Conservation (phyloP, 2,329 filamentous ascomycete genomes). For the Ophioceras dolichostomum region DNA sequence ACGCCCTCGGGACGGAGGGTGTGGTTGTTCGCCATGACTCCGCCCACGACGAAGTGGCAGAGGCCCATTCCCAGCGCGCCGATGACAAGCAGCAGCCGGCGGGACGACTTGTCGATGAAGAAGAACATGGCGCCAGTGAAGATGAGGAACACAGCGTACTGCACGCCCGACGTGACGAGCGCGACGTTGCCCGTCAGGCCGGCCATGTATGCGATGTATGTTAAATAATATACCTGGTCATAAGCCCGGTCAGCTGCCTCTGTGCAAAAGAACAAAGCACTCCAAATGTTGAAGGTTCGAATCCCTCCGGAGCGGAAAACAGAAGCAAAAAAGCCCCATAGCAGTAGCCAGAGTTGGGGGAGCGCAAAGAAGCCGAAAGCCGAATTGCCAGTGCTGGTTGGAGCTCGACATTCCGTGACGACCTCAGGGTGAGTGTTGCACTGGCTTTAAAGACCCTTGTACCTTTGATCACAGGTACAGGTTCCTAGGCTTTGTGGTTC, state of each 20-base stretch:
- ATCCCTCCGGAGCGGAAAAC: too few relatives aligned
- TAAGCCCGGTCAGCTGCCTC: conserved; percentile 41
- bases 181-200: conserved; percentile 33
- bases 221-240: conserved; percentile 45
- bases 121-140: conserved; percentile 29
- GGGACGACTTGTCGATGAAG: conserved; percentile 25
- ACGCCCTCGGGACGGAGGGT: conserved; percentile 18
- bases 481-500: too few relatives aligned
- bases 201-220: conserved; percentile 49
- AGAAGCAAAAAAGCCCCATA: neutral
- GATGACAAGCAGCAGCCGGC: conserved; percentile 9
- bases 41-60: conserved; percentile 29
- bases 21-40: conserved; percentile 27
- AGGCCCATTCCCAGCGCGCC: conserved; percentile 10
- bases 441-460: too few relatives aligned
- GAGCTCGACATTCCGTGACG: too few relatives aligned
- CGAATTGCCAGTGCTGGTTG: too few relatives aligned
- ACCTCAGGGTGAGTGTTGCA: too few relatives aligned
- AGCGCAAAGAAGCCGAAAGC: conserved; percentile 2
- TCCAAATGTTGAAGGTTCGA: too few relatives aligned
- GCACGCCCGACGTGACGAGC: conserved; percentile 28
- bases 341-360: neutral
- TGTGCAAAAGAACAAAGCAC: too few relatives aligned
- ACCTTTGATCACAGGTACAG: too few relatives aligned
- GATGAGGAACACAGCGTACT: conserved; percentile 28